phyloP scores from a whole-genome alignment of 2,329 filamentous ascomycete species.

The Exophiala sp. region DNA sequence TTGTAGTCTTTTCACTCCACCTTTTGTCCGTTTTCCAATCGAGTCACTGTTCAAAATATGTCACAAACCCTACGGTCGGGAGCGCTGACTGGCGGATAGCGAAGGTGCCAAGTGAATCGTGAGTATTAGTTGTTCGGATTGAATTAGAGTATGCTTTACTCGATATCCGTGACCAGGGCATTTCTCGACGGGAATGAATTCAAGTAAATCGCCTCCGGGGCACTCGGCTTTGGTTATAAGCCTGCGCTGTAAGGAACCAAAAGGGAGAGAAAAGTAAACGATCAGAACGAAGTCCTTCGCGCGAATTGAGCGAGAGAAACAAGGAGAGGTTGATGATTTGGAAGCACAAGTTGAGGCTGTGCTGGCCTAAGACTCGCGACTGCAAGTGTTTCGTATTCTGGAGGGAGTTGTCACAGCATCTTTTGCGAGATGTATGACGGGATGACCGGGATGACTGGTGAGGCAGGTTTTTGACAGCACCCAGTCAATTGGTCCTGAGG shows the following conservation, averaged over 20 bases:
- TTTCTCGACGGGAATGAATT: no score
- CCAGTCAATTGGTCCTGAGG: no score
- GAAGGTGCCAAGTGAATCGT: no score
- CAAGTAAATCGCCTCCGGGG: no score
- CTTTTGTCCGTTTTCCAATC: not conserved
- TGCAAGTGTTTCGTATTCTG: constrained; percentile 5
- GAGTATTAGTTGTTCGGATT: no score
- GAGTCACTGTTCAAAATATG: not conserved
- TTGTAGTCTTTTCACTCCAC: not conserved
- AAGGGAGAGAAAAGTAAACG: not conserved
- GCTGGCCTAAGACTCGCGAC: constrained; percentile 1
- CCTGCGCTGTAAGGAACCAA: no score
- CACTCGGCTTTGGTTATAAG: no score
- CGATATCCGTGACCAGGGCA: no score
- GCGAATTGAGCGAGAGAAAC: not conserved
- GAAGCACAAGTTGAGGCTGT: constrained; percentile 7
- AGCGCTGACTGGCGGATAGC: no score
- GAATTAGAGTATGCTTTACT: no score
- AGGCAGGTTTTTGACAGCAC: no score
- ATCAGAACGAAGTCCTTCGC: not conserved
- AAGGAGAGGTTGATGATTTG: constrained; percentile 2
- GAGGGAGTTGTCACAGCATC: not conserved
- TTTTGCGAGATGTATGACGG: not conserved
- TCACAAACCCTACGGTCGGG: not conserved
- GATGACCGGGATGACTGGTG: not conserved